Conservation (phyloP, 225 moss, liverwort and hornwort genomes). For the Sphagnum tenellum region DNA sequence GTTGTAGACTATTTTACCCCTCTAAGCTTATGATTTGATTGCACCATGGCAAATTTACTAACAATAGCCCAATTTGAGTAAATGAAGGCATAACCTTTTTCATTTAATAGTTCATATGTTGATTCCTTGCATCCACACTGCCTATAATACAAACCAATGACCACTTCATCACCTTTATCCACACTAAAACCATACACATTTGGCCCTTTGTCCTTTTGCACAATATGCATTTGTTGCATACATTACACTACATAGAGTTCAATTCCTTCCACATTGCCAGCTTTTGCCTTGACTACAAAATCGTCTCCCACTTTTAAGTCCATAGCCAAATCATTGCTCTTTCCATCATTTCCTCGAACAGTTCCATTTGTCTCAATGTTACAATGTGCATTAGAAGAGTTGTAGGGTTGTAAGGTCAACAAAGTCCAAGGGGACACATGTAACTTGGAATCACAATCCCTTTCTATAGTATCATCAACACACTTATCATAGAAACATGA, state of each 20-base stretch:
- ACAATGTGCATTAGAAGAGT: too few relatives aligned
- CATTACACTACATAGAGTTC: background rate
- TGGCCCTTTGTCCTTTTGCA: background rate
- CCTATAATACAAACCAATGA: background rate
- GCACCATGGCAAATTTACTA: background rate
- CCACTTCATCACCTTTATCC: background rate
- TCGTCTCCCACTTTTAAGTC: background rate
- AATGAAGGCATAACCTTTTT: background rate
- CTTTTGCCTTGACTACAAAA: background rate
- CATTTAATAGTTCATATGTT: background rate
- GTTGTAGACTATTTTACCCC: background rate
- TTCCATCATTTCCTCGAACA: background rate
- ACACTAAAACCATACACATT: background rate
- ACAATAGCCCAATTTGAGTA: background rate
- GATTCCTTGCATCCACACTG: background rate
- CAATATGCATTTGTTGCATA: background rate
- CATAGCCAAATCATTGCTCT: background rate
- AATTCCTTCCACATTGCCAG: background rate
- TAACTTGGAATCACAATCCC: background rate
- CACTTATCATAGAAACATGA: background rate
- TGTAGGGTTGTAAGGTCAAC: background rate
- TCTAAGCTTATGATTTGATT: background rate
- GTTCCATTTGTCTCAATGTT: too few relatives aligned
- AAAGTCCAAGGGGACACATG: background rate
- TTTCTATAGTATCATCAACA: background rate